Base-by-base conservation (phyloP, 805 yeast species). In the Candida quercuum region DNA sequence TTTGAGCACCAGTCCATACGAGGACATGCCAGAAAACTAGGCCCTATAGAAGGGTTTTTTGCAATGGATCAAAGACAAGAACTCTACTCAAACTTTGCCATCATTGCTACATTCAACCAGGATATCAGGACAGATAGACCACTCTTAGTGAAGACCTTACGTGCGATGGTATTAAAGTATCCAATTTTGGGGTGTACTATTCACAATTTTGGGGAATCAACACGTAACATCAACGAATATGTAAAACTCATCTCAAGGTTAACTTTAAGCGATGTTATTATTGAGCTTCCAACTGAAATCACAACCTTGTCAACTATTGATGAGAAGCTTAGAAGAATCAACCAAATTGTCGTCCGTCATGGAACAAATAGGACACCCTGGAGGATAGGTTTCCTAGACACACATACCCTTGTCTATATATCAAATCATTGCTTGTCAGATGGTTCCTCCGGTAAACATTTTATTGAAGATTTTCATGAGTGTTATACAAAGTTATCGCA, bases 11-110 rank as follows among this genome's bases (percentile, higher is more conserved):
- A n/a, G n/a, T n/a, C n/a, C n/a, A n/a, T n/a, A n/a, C n/a, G n/a
- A n/a, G 52, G 52, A 6, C 54, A 49, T 38, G 50, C 50, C 7
- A 39, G 56, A 22, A 40, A 51, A 9, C 40, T 45, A 21, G 54
- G 56, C 7, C 32, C 42, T 13, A 37, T 51, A 4, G 56, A 51
- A 38, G 48, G 49, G 40, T 49, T 40, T 38, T 51, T 51, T 34
- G 42, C 45, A 6, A 21, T 45, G n/a, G 23, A 41, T 2, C 48
- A 46, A 28, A 38, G 56, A 20, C 48, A 43, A 13, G 19, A 43
- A 18, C 33, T 51, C 7, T 49, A 46, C 34, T 48, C 45, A 33
- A 41, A 42, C 35, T 51, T 49, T 26, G 31, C 39, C 10, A 13
- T 51, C 6, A 28, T 44, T 2, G 39, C 42, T 7, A 27, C 26